phyloP scores from a whole-genome alignment of 495 filamentous ascomycete genomes.

The Aspergillus carlsbadensis region DNA sequence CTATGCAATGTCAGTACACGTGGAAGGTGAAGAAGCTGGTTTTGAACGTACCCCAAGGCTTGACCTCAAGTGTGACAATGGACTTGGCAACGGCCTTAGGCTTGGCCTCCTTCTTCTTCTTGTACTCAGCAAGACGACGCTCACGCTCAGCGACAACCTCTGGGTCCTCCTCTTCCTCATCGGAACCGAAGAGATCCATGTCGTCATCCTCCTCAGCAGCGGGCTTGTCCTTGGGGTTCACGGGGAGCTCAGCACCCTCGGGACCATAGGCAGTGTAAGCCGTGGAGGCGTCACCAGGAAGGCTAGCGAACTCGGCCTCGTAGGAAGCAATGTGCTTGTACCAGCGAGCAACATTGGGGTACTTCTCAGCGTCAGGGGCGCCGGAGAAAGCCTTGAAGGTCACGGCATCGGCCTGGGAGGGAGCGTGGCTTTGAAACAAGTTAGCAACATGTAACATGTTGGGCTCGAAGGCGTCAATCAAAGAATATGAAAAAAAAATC shows the following conservation, averaged over 20 bases:
- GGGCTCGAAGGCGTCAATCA: too few species aligned
- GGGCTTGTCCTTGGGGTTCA: slow-evolving; percentile 86
- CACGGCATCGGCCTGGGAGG: slow-evolving; percentile 94
- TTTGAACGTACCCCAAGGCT: slow-evolving; percentile 90
- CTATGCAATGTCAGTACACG: slow-evolving; percentile 43
- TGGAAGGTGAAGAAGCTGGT: slow-evolving; percentile 8
- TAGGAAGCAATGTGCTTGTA: slow-evolving; percentile 96
- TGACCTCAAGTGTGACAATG: slow-evolving; percentile 91
- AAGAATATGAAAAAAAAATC: slow-evolving; percentile 12
- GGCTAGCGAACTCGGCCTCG: slow-evolving; percentile 84
- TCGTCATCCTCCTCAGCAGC: slow-evolving; percentile 62
- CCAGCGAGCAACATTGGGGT: slow-evolving; percentile 93
- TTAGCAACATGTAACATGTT: slow-evolving; percentile 28
- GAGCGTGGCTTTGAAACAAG: slow-evolving; percentile 60
- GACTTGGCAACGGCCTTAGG: slow-evolving; percentile 91
- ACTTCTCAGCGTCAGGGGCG: slow-evolving; percentile 76
- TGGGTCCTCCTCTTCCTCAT: slow-evolving; percentile 88
- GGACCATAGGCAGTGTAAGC: slow-evolving; percentile 89
- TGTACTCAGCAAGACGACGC: slow-evolving; percentile 88
- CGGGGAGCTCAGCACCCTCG: slow-evolving; percentile 67
- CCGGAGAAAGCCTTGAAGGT: slow-evolving; percentile 84
- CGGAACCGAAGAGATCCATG: slow-evolving; percentile 86
- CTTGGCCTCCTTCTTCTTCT: slow-evolving; percentile 94
- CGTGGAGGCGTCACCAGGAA: slow-evolving; percentile 88
- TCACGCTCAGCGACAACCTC: slow-evolving; percentile 80